Conservation (phyloP, 1,284 basidiomycete genomes). For the Microbotryum lychnidis-dioicae region DNA sequence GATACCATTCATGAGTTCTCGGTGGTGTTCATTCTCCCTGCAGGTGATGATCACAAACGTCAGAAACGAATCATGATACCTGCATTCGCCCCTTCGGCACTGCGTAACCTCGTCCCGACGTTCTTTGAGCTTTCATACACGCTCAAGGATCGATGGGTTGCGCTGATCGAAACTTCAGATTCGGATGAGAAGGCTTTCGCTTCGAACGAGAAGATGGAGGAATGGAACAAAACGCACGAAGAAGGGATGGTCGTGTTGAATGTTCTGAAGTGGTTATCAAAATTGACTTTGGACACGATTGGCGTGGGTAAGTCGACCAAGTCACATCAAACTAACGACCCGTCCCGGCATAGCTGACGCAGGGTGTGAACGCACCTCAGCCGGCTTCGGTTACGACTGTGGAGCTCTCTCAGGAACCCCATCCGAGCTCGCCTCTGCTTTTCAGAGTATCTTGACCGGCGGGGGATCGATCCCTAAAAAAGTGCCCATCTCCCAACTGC, state of each 20-base stretch:
- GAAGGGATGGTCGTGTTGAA: slow-evolving; percentile 31
- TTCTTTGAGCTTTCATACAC: slow-evolving; percentile 57
- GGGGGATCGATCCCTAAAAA: not conserved
- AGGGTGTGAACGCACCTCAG: not conserved
- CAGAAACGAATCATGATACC: slow-evolving; percentile 41
- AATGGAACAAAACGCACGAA: not conserved
- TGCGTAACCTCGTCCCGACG: slow-evolving; percentile 53
- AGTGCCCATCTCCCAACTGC: not conserved
- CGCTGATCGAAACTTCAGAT: slow-evolving; percentile 3
- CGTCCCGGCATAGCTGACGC: not conserved
- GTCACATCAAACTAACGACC: not conserved
- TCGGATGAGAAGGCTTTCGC: slow-evolving; percentile 18
- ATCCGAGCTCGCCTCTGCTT: slow-evolving; percentile 35
- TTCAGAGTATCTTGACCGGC: slow-evolving; percentile 17
- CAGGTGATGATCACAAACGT: slow-evolving; percentile 34
- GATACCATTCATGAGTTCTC: not conserved
- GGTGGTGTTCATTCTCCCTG: not conserved
- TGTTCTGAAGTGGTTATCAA: slow-evolving; percentile 30
- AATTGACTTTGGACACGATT: slow-evolving; percentile 38
- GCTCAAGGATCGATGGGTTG: slow-evolving; percentile 19
- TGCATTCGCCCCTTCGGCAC: slow-evolving; percentile 52
- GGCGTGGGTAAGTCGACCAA: slow-evolving; percentile 32
- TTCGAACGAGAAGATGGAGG: slow-evolving; percentile 22
- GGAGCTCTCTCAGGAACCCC: slow-evolving; percentile 31
- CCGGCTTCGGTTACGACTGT: slow-evolving; percentile 31